A percentile compares a stretch with the other conserved stretches of the same genome.
Evolutionary conservation across 345 rosid species (phyloP).

Genomic region (Cardamine resedifolia): DNA sequence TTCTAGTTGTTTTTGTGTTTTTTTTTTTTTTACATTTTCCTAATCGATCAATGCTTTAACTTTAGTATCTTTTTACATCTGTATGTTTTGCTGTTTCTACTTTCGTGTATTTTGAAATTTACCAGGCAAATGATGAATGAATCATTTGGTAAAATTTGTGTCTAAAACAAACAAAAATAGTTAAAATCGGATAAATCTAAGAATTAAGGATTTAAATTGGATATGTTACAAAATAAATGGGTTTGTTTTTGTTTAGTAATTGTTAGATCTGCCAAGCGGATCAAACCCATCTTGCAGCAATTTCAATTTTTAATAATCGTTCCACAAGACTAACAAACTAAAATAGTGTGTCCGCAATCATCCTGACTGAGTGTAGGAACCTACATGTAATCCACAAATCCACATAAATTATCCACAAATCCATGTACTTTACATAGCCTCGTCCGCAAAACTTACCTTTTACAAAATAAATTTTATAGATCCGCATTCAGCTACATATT

Average conservation of each 20-base stretch:
- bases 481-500: no score
- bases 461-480: no score
- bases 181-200: background rate
- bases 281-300: background rate
- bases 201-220: background rate
- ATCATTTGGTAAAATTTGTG: constrained; percentile 5
- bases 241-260: background rate
- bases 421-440: no score
- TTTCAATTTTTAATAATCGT: no score
- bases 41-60: constrained; percentile 9
- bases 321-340: no score
- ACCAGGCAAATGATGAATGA: constrained; percentile 1
- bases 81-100: constrained; percentile 12
- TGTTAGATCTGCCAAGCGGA: background rate
- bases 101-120: constrained; percentile 10
- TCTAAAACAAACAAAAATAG: background rate
- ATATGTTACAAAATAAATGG: background rate
- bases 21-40: background rate
- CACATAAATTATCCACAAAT: no score
- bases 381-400: no score
- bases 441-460: no score
- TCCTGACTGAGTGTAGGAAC: no score
- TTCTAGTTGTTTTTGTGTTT: constrained; percentile 17
- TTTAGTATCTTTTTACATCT: constrained; percentile 12
- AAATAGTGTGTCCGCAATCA: no score